Base-by-base conservation (phyloP, 2,329 filamentous ascomycete species). In the Lecanicillium sp. region DNA sequence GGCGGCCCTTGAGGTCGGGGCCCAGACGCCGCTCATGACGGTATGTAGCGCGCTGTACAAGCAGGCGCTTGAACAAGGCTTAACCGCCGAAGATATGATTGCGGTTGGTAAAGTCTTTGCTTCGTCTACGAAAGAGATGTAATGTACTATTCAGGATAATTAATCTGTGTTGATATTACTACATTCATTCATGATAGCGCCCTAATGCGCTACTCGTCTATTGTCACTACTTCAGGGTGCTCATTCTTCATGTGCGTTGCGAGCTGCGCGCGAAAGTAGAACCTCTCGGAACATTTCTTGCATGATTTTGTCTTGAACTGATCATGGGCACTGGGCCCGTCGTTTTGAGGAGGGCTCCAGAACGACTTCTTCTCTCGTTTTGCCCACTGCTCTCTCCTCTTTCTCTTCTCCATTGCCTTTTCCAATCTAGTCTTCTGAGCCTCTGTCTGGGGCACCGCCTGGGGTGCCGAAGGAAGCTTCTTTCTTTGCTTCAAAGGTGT, bases 21-120 rank as follows among this genome's bases (percentile, higher is more conserved):
- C 52, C 0, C 38, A 53, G 27, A 41, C 56, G 3, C 61, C 61
- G 11, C 44, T 61, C 5, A 55, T 57, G 20, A 40, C 55, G 23
- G 23, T 55, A 0, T 59, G 58, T 36, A 51, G 50, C 5, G 37
- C 49, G 2, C 24, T 63, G 29, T 63, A 61, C 40, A 45, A 46
- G n/a, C 40, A 60, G 23, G 60, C 60, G 1, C 51, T 45, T 0
- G 37, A 54, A 3, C 46, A 48, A 4, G 60, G 60, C 0, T 39
- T 58, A 3, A 54, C 51, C 1, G 56, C 57, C 5, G 56, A 62
- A 21, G 60, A 62, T 15, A 61, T 62, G 60, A 62, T 62, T 24
- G 54, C 57, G 6, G 44, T 62, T 14, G 53, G 51, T 30, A 60
- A 55, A 36, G 35, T 54, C 21, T 36, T 50, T 20, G 40, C 27